Evolutionary conservation across 208 protist genomes (phyloP), one percentile per base, ranked within the genome.

Genomic region (Trypanosoma caninum): DNA sequence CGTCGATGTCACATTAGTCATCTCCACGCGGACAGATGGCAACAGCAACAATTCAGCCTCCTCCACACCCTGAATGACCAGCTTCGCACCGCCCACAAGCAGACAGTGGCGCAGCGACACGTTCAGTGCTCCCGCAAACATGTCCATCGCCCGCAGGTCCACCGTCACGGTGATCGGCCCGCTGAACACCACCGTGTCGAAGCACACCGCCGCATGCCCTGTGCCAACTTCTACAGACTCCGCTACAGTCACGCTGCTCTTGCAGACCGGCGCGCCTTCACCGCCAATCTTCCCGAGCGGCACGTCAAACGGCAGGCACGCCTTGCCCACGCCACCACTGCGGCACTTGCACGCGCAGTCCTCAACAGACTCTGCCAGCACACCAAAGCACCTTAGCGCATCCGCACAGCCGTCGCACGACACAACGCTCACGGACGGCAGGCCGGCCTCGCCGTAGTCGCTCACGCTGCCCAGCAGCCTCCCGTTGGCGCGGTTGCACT

Each of bases 81-180:
- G 55, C 28, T 38, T 16, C 41, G 55, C 55, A 27, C 55, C 55
- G 10, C 41, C 41, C 5, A 23, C 23, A 20, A 60, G 55, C 16
- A 60, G 41, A 14, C 55, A 60, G 27, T 59, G 11, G 2, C 13
- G 23, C 53, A 59, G 38, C 28, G 35, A 48, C 53, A 59, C 53
- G 22, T 47, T 47, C 25, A 59, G 35, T 8, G 25, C 13, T 16
- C 27, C 53, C n/a, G 25, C 35, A 16, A 47, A 59, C 13, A 31
- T 23, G 53, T 59, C 25, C 53, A 59, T 59, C 38, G 5, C n/a
- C 1, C 53, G 0, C 35, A 59, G 38, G 53, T 47, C 25, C 22
- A 59, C 40, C 37, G 38, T 59, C 38, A 59, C 53, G 25, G 27
- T 59, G 35, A 59, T 59, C 16, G 53, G 53, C 27, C 53, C 53